Percentiles rank a stretch among this genome's conserved stretches.
These are phyloP conservation scores for Vachellia collinsii DNA, from an alignment of 306 rosid genomes.

Conservation along the genomic window DNA sequence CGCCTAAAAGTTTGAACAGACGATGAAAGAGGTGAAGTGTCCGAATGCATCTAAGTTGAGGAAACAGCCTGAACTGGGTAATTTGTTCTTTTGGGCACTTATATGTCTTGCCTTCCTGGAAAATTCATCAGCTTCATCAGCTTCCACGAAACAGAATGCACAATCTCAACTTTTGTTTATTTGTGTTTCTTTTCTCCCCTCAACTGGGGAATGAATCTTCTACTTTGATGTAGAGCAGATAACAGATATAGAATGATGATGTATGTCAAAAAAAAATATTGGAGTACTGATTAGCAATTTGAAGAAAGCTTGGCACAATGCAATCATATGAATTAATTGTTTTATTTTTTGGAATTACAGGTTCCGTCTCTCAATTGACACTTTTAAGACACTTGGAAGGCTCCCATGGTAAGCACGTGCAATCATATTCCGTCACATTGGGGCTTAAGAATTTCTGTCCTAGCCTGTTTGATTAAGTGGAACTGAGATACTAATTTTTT, in stretches of 20 bases:
- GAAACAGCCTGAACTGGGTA: not conserved
- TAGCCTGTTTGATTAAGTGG: too few relatives aligned
- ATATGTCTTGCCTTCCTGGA: not conserved
- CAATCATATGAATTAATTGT: constrained; percentile 1
- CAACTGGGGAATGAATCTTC: not conserved
- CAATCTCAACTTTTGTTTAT: not conserved
- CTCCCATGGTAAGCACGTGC: not conserved
- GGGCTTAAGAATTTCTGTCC: not conserved
- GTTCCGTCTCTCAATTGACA: not conserved
- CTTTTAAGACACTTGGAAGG: not conserved
- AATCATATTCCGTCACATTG: not conserved
- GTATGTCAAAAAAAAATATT: not conserved
- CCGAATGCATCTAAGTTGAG: too few relatives aligned
- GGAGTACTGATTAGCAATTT: not conserved
- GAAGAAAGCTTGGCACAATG: not conserved
- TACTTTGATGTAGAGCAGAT: not conserved
- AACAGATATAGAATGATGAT: not conserved
- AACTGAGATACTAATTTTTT: not conserved
- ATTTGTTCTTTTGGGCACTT: not conserved
- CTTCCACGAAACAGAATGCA: not conserved
- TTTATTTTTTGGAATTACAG: constrained; percentile 38
- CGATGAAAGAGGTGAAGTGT: too few relatives aligned
- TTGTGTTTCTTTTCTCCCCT: not conserved
- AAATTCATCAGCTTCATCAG: constrained; percentile 1
- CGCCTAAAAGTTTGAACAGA: not conserved